Base-by-base conservation (phyloP, 2,329 filamentous ascomycete species). In the Capronia coronata region DNA sequence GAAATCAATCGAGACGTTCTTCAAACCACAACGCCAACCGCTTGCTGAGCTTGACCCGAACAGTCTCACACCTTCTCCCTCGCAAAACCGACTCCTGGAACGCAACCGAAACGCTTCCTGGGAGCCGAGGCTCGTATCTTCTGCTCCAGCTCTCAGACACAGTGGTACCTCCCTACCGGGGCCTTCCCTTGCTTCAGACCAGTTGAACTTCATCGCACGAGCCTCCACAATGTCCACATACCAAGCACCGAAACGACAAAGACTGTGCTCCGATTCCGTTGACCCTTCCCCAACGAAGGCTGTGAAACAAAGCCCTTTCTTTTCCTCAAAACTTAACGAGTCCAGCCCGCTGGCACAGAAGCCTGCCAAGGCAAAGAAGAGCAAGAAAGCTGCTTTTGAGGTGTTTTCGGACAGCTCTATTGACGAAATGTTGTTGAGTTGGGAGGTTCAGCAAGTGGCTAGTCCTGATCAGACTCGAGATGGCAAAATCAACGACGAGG, bases 11-110 rank as follows among this genome's bases (percentile, higher is more conserved):
- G 76, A 78, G 43, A 72, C 74, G 2, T 86, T 83, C 65, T 86
- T 86, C 69, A 83, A 77, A 50, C 70, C 78, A 6, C 79, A 75
- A 59, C 76, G 83, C 2, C 75, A 72, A 27, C 82, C 83, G 9
- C 70, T 86, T 49, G 80, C 78, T 16, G 83, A 86, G 62, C 68
- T 86, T 18, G 80, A 85, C 62, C 78, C 80, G 0, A 86, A 86
- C 61, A 75, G 71, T 52, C 80, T 86, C 61, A 82, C 78, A 1
- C 79, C 78, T 18, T 84, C 82, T 7, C 80, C 80, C 16, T 82
- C 75, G 58, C 82, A 85, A 61, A 78, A 80, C 62, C 70, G 71
- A 21, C 64, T 82, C 9, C 65, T 85, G 19, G 69, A 77, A 52
- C 69, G 74, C 35, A 75, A 82, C 61, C 67, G 69, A 43, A 72